Percentiles rank a stretch among this genome's conserved stretches.
These are phyloP conservation scores for Bryum argenteum DNA, from an alignment of 225 moss, liverwort and hornwort genomes.

Conservation along the genomic window DNA sequence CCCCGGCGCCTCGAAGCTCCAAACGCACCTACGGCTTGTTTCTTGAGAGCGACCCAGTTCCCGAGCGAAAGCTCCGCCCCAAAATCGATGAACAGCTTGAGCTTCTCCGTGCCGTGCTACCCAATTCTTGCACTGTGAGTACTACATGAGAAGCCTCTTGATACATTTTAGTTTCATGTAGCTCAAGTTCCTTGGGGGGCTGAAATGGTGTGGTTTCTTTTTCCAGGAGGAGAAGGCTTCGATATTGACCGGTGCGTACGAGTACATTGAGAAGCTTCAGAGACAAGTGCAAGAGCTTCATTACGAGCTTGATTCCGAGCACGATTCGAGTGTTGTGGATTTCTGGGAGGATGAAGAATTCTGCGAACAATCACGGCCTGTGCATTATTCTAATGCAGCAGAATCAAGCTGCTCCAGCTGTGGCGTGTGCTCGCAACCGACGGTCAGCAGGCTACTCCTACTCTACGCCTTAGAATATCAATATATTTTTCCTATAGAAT, in stretches of 20 bases:
- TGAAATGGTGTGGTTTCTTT: background rate
- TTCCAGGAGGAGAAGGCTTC: constrained; percentile 44
- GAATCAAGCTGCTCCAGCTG: constrained; percentile 4
- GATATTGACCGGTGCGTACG: constrained; percentile 37
- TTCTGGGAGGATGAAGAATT: constrained; percentile 4
- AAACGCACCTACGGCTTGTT: constrained; percentile 51
- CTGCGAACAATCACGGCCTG: constrained; percentile 10
- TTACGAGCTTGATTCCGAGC: constrained; percentile 31
- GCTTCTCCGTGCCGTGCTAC: constrained; percentile 37
- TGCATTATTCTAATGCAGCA: constrained; percentile 11
- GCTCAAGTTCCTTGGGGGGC: background rate
- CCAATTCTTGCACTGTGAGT: constrained; percentile 45
- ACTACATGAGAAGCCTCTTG: too few relatives aligned
- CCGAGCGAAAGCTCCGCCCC: constrained; percentile 28
- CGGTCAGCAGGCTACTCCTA: constrained; percentile 16
- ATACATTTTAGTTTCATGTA: too few relatives aligned
- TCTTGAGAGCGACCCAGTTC: constrained; percentile 8
- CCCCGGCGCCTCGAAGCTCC: constrained; percentile 28
- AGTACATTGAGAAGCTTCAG: constrained; percentile 52
- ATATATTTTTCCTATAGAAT: too few relatives aligned
- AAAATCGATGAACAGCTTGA: constrained; percentile 42
- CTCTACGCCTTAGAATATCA: background rate
- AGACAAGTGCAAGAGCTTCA: constrained; percentile 43
- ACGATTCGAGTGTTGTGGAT: constrained; percentile 19
- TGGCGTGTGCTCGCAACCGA: constrained; percentile 28